Evolutionary conservation across 352 stramenopile species (phyloP).

Genomic region (Globisporangium spinosum): DNA sequence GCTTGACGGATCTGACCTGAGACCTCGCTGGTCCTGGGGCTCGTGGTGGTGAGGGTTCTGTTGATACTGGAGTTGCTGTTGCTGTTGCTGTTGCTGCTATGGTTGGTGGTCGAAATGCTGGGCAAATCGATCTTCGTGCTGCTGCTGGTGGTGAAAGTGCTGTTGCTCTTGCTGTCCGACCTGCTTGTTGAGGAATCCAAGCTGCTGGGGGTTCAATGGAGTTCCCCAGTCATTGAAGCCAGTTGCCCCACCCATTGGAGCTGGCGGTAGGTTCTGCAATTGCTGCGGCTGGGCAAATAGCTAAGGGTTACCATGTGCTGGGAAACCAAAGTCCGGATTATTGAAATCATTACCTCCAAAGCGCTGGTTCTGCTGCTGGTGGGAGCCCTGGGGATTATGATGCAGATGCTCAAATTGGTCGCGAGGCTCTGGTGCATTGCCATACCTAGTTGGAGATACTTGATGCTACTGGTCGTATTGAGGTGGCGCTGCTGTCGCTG

Average conservation of each 20-base stretch:
- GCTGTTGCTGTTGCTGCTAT: conserved; percentile 31
- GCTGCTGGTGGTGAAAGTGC: conserved; percentile 16
- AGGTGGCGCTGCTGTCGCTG: conserved; percentile 20
- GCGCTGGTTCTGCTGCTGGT: background rate
- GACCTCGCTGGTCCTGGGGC: background rate
- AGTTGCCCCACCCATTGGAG: background rate
- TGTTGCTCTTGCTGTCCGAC: conserved; percentile 18
- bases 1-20: background rate
- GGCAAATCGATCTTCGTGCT: conserved; percentile 16
- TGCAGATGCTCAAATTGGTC: background rate
- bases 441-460: background rate
- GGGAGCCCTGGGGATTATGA: background rate
- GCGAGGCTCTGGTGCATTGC: background rate
- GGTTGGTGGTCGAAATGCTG: conserved; percentile 1
- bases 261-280: background rate
- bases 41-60: background rate
- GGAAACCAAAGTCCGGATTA: background rate
- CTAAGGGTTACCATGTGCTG: conserved; percentile 1
- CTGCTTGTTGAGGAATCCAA: conserved; percentile 2
- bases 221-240: conserved; percentile 10
- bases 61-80: conserved; percentile 18
- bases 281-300: conserved; percentile 9
- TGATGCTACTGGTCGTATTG: conserved; percentile 16
- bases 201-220: conserved; percentile 4
- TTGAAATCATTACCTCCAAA: background rate